Conservation (phyloP, 2,329 filamentous ascomycete genomes). For the Fusarium nisikadoi region DNA sequence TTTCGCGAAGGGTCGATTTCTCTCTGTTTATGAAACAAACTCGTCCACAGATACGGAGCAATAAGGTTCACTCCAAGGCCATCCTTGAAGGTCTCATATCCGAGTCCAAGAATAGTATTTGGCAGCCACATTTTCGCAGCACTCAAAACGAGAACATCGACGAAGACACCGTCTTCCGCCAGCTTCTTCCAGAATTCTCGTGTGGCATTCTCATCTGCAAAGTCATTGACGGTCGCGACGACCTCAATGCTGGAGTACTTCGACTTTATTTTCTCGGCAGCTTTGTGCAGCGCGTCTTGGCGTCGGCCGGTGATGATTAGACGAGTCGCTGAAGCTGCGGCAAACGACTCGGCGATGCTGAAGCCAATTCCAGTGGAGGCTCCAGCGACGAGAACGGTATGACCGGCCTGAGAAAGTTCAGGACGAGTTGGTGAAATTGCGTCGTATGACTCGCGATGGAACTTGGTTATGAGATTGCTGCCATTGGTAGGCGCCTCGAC, state of each 20-base stretch:
- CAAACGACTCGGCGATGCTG: constrained; percentile 59
- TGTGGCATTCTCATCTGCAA: constrained; percentile 15
- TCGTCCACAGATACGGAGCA: not conserved
- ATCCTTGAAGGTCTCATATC: constrained; percentile 1
- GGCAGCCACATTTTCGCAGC: constrained; percentile 33
- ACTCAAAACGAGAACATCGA: constrained; percentile 48
- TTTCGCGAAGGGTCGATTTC: not conserved
- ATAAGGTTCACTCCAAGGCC: not conserved
- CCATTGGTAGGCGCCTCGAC: not conserved
- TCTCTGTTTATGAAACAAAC: constrained; percentile 2
- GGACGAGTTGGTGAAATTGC: constrained; percentile 51
- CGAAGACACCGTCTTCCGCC: constrained; percentile 23
- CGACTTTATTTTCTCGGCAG: not conserved
- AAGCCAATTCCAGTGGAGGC: constrained; percentile 17
- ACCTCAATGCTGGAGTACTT: not conserved
- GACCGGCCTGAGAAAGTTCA: constrained; percentile 53
- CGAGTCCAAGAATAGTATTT: constrained; percentile 1
- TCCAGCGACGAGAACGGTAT: constrained; percentile 4
- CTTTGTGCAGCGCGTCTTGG: constrained; percentile 1
- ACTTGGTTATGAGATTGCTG: not conserved
- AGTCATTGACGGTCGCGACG: not conserved
- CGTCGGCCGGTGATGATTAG: constrained; percentile 56
- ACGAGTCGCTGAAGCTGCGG: constrained; percentile 50
- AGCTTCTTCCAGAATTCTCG: constrained; percentile 45
- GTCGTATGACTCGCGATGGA: constrained; percentile 42